Percentiles rank a stretch among this genome's conserved stretches.
Evolutionary conservation across 495 filamentous ascomycete species (phyloP).

Genomic region (Chaetomium fimeti): DNA sequence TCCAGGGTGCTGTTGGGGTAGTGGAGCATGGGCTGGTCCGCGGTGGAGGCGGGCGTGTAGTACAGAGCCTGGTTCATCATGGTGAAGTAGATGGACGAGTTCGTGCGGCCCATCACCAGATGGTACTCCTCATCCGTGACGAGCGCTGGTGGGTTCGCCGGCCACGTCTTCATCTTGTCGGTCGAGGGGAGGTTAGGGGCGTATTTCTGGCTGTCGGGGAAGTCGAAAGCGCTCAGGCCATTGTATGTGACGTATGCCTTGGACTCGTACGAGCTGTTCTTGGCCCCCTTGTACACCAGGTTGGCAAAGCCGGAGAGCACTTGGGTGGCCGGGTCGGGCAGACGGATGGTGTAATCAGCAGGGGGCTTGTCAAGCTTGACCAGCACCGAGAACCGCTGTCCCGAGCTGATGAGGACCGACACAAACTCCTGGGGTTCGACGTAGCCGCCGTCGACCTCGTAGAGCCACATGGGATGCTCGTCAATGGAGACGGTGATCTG

Average conservation of each 20-base stretch:
- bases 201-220: not conserved
- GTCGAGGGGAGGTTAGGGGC: not conserved
- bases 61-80: not conserved
- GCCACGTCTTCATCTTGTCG: not conserved
- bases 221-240: not conserved
- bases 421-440: constrained; percentile 43
- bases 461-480: constrained; percentile 46
- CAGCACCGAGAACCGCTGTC: constrained; percentile 46
- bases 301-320: constrained; percentile 37
- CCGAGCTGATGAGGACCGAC: constrained; percentile 40
- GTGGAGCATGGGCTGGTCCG: not conserved
- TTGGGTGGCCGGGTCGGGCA: constrained; percentile 30
- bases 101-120: not conserved
- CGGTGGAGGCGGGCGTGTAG: not conserved
- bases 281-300: not conserved
- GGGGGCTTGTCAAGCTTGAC: constrained; percentile 37
- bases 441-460: constrained; percentile 48
- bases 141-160: not conserved
- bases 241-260: not conserved
- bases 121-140: not conserved
- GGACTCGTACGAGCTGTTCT: constrained; percentile 27
- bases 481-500: constrained; percentile 44
- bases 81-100: not conserved
- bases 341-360: constrained; percentile 44
- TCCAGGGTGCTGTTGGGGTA: not conserved